Evolutionary conservation across 2,329 filamentous ascomycete genomes (phyloP), one percentile per base, ranked within the genome.

Genomic region (Sporothrix globosa): DNA sequence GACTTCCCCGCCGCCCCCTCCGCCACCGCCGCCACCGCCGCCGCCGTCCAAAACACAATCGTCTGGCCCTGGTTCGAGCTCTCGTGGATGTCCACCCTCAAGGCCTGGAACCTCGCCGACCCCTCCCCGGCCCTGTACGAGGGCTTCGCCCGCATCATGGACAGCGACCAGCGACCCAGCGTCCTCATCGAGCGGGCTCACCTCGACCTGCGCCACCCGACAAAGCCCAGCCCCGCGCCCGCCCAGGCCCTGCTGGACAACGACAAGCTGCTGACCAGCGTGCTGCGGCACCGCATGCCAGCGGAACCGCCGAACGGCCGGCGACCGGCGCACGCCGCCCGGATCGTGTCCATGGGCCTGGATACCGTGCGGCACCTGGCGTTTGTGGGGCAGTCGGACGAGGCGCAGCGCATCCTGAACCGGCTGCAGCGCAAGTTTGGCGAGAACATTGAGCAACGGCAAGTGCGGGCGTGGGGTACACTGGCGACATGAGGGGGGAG

Each of bases 181-280:
- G 76, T 83, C 50, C 75, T 76, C 9, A 76, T 87, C 9, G 83
- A 86, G 66, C 79, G 81, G 44, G 86, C 86, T 0, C 87, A 88
- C 73, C 79, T 89, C 3, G 80, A 84, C 39, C 79, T 89, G 1
- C 80, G 85, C 70, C 86, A 88, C 74, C 87, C 87, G 0, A 83
- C 83, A 0, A 79, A 79, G 2, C 86, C 87, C 0, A 81, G 82
- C 34, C 80, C 83, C 27, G 76, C 78, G 2, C 80, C 81, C 1
- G 87, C 87, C 0, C 74, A 88, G 13, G 75, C 80, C 2, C 82
- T 84, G 68, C 81, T 88, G 21, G 67, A 68, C 58, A 72, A 74
- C 63, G 70, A 74, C 72, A 68, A 72, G 24, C 67, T 74, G 21
- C 70, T 74, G 66, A 58, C 69, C 30, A 73, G 77, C 6, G 72